phyloP scores from a whole-genome alignment of 495 filamentous ascomycete genomes.

The Penicillium pancosmium region DNA sequence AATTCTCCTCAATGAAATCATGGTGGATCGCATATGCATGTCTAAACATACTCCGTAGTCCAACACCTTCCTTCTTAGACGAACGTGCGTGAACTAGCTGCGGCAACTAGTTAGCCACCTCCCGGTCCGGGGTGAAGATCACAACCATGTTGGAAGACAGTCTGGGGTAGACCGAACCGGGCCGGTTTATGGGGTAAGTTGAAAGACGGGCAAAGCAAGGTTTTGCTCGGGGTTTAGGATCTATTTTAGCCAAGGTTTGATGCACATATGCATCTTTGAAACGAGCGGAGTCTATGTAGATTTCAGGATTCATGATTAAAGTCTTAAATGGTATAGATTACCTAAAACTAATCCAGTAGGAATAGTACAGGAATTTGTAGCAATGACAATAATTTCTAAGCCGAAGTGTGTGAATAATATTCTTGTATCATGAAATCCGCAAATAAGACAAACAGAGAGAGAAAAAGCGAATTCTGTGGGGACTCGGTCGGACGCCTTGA shows the following conservation, averaged over 20 bases:
- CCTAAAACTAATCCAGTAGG: too few relatives aligned
- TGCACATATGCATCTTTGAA: too few relatives aligned
- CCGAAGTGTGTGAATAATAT: not conserved
- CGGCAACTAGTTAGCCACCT: constrained; percentile 1
- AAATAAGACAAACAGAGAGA: not conserved
- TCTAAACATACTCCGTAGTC: not conserved
- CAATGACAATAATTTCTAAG: not conserved
- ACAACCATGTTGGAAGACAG: not conserved
- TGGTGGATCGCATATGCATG: not conserved
- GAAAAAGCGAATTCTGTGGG: not conserved
- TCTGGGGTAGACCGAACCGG: constrained; percentile 1
- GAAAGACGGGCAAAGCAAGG: not conserved
- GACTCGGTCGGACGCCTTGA: too few relatives aligned
- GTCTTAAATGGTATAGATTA: too few relatives aligned
- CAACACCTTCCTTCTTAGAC: not conserved
- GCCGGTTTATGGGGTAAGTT: not conserved
- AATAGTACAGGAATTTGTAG: too few relatives aligned
- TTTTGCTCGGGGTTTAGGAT: not conserved
- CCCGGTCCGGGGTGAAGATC: constrained; percentile 5
- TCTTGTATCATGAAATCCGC: not conserved
- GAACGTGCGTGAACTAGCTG: not conserved
- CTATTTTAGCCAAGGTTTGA: too few relatives aligned
- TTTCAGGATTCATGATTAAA: too few relatives aligned
- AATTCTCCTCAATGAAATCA: constrained; percentile 1
- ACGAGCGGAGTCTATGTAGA: too few relatives aligned